Percentiles rank a stretch among this genome's conserved stretches.
Conservation (phyloP, 768 basidiomycete genomes). For the Pisolithus albus region DNA sequence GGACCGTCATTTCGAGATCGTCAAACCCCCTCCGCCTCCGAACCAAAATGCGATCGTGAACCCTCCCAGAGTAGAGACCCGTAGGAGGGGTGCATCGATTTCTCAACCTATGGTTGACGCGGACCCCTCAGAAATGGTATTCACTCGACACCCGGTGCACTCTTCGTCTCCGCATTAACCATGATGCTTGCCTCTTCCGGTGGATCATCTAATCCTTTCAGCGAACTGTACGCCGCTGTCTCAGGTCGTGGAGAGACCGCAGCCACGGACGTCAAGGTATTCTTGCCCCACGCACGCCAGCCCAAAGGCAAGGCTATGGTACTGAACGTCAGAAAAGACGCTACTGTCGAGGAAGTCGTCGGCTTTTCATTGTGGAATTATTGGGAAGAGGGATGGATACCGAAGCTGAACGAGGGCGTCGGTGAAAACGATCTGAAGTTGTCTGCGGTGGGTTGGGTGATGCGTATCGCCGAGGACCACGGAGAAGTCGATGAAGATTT, state of each 20-base stretch:
- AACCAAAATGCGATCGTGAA: slow-evolving; percentile 14
- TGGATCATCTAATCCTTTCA: slow-evolving; percentile 73
- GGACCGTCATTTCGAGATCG: slow-evolving; percentile 50
- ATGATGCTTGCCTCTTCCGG: slow-evolving; percentile 64
- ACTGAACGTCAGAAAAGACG: slow-evolving; percentile 76
- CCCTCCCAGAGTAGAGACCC: slow-evolving; percentile 19
- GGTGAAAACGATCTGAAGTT: slow-evolving; percentile 59
- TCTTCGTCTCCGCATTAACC: slow-evolving; percentile 60
- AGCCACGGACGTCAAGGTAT: slow-evolving; percentile 63
- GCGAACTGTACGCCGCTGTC: slow-evolving; percentile 79
- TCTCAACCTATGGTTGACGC: slow-evolving; percentile 16
- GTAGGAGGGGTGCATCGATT: slow-evolving; percentile 25
- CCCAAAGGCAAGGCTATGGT: slow-evolving; percentile 59
- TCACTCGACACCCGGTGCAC: slow-evolving; percentile 46
- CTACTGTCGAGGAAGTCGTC: slow-evolving; percentile 91
- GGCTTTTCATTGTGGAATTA: slow-evolving; percentile 90
- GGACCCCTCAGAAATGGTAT: slow-evolving; percentile 30
- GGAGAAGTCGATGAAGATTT: slow-evolving; percentile 99
- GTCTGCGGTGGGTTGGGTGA: slow-evolving; percentile 82
- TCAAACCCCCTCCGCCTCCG: slow-evolving; percentile 35
- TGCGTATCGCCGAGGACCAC: slow-evolving; percentile 92
- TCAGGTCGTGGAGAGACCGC: slow-evolving; percentile 67
- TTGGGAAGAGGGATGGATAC: slow-evolving; percentile 82
- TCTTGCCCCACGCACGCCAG: slow-evolving; percentile 73
- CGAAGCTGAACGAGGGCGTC: slow-evolving; percentile 65